These are phyloP conservation scores for Rugonectria rugulosa DNA, from an alignment of 2,329 filamentous ascomycete species.

Conservation along the genomic window DNA sequence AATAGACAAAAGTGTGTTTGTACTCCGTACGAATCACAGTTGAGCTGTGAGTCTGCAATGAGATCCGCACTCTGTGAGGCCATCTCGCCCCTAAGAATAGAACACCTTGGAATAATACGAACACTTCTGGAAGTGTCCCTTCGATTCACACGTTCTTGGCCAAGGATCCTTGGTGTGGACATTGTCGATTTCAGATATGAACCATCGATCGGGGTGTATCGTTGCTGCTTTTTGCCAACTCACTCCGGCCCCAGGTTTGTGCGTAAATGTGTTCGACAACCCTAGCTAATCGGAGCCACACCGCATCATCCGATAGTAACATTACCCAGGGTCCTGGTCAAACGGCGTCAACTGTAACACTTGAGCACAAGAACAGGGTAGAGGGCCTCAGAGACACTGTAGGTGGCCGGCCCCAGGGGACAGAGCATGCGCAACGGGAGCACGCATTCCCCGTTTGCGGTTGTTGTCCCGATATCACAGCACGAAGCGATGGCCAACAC, in stretches of 20 bases:
- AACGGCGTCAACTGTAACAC: slow-evolving; percentile 2
- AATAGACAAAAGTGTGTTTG: no score
- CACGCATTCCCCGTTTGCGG: slow-evolving; percentile 9
- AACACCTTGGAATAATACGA: neutral
- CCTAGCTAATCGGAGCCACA: slow-evolving; percentile 3
- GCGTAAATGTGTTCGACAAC: slow-evolving; percentile 1
- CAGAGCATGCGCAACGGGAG: slow-evolving; percentile 7
- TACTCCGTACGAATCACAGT: no score
- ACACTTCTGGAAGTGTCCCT: neutral
- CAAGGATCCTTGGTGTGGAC: slow-evolving; percentile 8
- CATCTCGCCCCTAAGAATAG: neutral
- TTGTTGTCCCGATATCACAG: slow-evolving; percentile 4
- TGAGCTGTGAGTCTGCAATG: no score
- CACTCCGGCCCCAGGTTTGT: slow-evolving; percentile 5
- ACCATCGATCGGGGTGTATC: slow-evolving; percentile 11
- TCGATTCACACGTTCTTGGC: slow-evolving; percentile 4
- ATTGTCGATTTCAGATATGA: slow-evolving; percentile 9
- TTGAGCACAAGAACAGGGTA: neutral
- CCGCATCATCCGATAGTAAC: neutral
- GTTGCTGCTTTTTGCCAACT: slow-evolving; percentile 18
- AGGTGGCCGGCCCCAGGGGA: neutral
- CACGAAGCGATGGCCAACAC: neutral
- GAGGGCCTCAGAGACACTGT: slow-evolving; percentile 1
- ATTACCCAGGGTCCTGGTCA: neutral
- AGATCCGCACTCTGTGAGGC: no score